These are phyloP conservation scores for Colletotrichum tabaci DNA, from an alignment of 2,329 filamentous ascomycete species.

Conservation along the genomic window DNA sequence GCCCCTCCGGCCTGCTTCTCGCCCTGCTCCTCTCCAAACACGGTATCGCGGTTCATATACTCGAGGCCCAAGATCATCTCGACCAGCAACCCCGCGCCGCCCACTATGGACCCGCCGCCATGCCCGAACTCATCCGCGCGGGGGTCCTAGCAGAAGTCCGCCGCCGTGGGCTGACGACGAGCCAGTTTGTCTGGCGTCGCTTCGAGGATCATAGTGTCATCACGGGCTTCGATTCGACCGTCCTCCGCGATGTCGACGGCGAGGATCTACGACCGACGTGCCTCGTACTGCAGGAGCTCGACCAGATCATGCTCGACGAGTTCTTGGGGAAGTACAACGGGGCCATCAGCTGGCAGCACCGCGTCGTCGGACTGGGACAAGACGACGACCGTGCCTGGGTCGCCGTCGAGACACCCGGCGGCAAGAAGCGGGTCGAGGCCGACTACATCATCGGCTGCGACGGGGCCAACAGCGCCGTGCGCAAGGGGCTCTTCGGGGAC, in stretches of 20 bases:
- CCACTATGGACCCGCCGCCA: slow-evolving; percentile 72
- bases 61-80: slow-evolving; percentile 69
- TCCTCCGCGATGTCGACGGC: slow-evolving; percentile 55
- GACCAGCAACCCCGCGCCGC: slow-evolving; percentile 74
- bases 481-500: slow-evolving; percentile 66
- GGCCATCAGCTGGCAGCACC: slow-evolving; percentile 61
- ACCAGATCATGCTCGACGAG: slow-evolving; percentile 60
- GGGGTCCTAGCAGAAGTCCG: slow-evolving; percentile 67
- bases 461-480: slow-evolving; percentile 64
- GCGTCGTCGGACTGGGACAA: slow-evolving; percentile 63
- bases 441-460: slow-evolving; percentile 73
- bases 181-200: slow-evolving; percentile 58
- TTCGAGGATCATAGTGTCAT: slow-evolving; percentile 54
- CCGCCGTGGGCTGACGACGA: slow-evolving; percentile 55
- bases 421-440: slow-evolving; percentile 55
- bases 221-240: slow-evolving; percentile 53
- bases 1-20: slow-evolving; percentile 65
- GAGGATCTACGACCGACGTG: slow-evolving; percentile 58
- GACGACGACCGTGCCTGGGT: slow-evolving; percentile 61
- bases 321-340: slow-evolving; percentile 53
- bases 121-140: slow-evolving; percentile 71
- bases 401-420: slow-evolving; percentile 57
- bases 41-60: slow-evolving; percentile 66
- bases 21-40: slow-evolving; percentile 67
- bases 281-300: slow-evolving; percentile 59